Evolutionary conservation across 331 rosid species (phyloP), one percentile per base, ranked within the genome.

Genomic region (Malus hybrid): DNA sequence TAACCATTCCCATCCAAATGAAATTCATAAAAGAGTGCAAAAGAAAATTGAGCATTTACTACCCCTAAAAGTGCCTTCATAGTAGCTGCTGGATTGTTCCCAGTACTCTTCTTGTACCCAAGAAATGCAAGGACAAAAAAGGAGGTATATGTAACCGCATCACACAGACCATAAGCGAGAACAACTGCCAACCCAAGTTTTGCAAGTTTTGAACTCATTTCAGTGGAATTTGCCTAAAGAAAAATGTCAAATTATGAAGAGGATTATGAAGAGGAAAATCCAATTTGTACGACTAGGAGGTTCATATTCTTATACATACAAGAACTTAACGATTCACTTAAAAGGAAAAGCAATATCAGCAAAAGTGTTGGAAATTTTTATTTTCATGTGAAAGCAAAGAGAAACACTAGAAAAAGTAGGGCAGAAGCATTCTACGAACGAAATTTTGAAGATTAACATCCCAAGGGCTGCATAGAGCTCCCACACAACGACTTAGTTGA

Each of bases 121-220:
- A 75, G 58, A 53, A 75, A 66, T 22, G 79, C 74, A 62, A 67
- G 20, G 61, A 76, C 60, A n/a, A 76, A 57, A 13, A 26, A 57
- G 18, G 48, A 6, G 15, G 73, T 22, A 33, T 15, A 66, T 22
- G 66, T 52, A 66, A 65, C n/a, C 2, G 26, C 72, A 64, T 75
- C 78, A 32, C 64, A 50, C 55, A 64, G 11, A 19, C 64, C 64
- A 53, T 20, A 65, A 30, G 72, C n/a, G 26, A 75, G 72, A 32
- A 75, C 72, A 32, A n/a, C 72, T 7, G 61, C 57, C 29, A 55
- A 46, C 6, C 73, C 79, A 34, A 66, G 58, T 48, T 75, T 75
- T 34, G 73, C 50, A 64, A 75, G 65, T 50, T 32, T 32, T 32
- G 64, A 66, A 48, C 65, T 33, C 64, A 48, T 30, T 29, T 11